phyloP scores from a whole-genome alignment of 2,329 filamentous ascomycete species.

The Fusarium chuoi region DNA sequence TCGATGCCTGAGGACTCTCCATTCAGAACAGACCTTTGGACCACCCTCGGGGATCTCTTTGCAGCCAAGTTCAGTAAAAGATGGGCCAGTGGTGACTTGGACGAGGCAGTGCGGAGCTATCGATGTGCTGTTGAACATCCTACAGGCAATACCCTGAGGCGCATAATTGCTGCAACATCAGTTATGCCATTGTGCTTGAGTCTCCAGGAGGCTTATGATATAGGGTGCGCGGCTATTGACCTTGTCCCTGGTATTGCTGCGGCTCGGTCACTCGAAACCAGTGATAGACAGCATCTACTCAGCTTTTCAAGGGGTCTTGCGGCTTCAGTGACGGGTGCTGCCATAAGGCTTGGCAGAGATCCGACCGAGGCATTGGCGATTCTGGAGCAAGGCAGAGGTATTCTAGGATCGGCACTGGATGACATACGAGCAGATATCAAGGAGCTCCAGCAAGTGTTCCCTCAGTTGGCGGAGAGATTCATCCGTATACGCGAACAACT shows the following conservation, averaged over 20 bases:
- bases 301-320: neutral
- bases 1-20: neutral
- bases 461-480: neutral
- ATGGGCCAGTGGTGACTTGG: neutral
- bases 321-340: neutral
- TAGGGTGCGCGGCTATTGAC: neutral
- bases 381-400: neutral
- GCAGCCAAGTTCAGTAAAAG: too few relatives aligned
- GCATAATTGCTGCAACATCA: neutral
- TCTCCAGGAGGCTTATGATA: neutral
- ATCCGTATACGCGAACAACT: neutral
- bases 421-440: neutral
- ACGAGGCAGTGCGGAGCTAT: neutral
- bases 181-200: neutral
- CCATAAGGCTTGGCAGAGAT: neutral
- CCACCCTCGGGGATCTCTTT: rapidly evolving
- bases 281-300: neutral
- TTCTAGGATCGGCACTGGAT: neutral
- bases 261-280: neutral
- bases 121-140: neutral
- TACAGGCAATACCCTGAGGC: neutral
- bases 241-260: neutral
- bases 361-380: neutral
- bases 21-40: neutral
- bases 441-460: neutral